Conservation (phyloP, 352 stramenopile genomes). For the Pythium volutum region DNA sequence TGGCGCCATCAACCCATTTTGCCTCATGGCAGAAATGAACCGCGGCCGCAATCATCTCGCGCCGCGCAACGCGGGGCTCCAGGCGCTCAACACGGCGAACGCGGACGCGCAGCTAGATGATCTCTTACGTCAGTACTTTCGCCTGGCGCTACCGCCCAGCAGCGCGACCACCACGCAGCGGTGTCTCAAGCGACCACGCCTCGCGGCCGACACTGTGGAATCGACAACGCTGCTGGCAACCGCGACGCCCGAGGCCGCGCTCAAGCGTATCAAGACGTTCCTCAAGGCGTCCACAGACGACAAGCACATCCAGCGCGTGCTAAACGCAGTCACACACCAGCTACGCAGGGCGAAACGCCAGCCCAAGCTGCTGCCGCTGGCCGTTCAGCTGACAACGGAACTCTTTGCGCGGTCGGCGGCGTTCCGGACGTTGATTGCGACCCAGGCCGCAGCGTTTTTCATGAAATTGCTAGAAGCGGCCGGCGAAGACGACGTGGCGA, state of each 20-base stretch:
- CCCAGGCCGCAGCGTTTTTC: slow-evolving; percentile 43
- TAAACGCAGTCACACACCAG: slow-evolving; percentile 14
- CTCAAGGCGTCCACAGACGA: slow-evolving; percentile 17
- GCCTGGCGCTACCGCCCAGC: neutral
- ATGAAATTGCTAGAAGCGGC: slow-evolving; percentile 42
- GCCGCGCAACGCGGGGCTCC: neutral
- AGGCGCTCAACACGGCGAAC: slow-evolving; percentile 18
- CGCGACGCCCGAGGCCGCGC: slow-evolving; percentile 5
- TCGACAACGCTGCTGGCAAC: neutral
- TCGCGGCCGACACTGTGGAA: neutral
- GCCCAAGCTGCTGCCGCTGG: slow-evolving; percentile 22
- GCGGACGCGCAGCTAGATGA: slow-evolving; percentile 13
- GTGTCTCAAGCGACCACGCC: slow-evolving; percentile 7
- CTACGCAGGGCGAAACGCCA: slow-evolving; percentile 15
- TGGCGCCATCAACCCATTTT: neutral
- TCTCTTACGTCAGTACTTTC: slow-evolving; percentile 27
- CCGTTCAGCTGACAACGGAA: slow-evolving; percentile 38
- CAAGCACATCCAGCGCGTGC: slow-evolving; percentile 18
- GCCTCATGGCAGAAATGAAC: neutral
- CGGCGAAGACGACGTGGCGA: slow-evolving; percentile 31
- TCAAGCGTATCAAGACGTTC: slow-evolving; percentile 18
- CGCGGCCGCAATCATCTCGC: neutral
- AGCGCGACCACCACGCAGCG: neutral
- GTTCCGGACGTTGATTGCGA: slow-evolving; percentile 46
- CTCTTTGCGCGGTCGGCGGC: slow-evolving; percentile 55